Percentiles rank a stretch among this genome's conserved stretches.
phyloP scores from a whole-genome alignment of 441 rosid species.

The Bruguiera hainesii region DNA sequence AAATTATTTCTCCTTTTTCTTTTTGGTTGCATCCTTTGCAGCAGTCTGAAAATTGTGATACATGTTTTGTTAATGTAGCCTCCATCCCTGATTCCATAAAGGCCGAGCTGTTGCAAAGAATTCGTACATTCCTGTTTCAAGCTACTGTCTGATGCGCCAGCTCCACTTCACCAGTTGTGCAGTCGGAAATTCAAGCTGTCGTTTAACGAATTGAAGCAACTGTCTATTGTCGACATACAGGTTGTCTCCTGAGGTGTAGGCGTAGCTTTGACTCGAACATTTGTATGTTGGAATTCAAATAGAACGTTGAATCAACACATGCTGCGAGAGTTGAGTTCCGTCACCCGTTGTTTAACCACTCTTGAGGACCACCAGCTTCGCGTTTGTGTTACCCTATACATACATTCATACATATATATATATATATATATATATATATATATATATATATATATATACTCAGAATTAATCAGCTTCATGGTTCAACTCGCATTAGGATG shows the following conservation, averaged over 20 bases:
- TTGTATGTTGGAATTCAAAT: constrained; percentile 1
- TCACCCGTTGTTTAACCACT: not conserved
- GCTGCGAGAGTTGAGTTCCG: constrained; percentile 1
- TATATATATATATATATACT: too few species aligned
- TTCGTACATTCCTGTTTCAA: constrained; percentile 44
- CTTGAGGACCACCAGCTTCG: too few species aligned
- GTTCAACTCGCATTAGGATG: too few species aligned
- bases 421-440: too few species aligned
- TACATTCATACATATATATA: too few species aligned
- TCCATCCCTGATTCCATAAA: constrained; percentile 56
- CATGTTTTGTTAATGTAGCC: constrained; percentile 32
- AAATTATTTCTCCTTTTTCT: not conserved
- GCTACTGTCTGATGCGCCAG: constrained; percentile 32
- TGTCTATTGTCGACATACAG: not conserved
- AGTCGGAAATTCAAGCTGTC: not conserved
- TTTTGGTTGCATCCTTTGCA: not conserved
- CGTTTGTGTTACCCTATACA: too few species aligned
- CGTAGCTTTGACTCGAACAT: constrained; percentile 1
- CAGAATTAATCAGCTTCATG: too few species aligned
- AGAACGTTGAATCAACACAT: not conserved
- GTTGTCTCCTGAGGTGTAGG: constrained; percentile 1
- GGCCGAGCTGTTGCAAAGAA: constrained; percentile 64
- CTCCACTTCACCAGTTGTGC: not conserved
- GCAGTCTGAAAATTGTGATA: not conserved
- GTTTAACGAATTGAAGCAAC: constrained; percentile 5